A percentile compares a stretch with the other conserved stretches of the same genome.
Evolutionary conservation across 345 rosid species (phyloP).

Genomic region (Populus nigra): DNA sequence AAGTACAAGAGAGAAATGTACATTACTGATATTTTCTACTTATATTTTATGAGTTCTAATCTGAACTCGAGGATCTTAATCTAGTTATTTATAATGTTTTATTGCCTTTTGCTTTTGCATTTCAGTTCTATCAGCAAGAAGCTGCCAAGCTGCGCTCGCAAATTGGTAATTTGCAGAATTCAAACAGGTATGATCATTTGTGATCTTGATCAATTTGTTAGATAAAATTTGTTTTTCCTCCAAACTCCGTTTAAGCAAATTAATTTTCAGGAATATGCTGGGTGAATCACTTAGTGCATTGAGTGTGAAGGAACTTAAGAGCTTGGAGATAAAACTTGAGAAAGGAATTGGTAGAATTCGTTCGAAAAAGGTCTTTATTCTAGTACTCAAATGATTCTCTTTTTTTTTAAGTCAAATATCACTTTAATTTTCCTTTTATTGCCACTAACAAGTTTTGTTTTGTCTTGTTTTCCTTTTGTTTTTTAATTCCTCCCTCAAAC

Average conservation of each 20-base stretch:
- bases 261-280: conserved; percentile 59
- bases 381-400: not conserved
- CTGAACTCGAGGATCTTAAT: not conserved
- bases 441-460: conserved; percentile 5
- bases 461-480: not conserved
- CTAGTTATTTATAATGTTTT: not conserved
- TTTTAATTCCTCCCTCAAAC: not conserved
- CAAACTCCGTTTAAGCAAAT: not conserved
- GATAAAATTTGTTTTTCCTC: not conserved
- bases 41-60: not conserved
- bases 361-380: conserved; percentile 68
- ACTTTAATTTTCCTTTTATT: not conserved
- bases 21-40: not conserved
- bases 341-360: conserved; percentile 78
- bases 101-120: not conserved
- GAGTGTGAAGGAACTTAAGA: conserved; percentile 58
- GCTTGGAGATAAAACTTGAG: conserved; percentile 65
- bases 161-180: conserved; percentile 62
- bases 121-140: conserved; percentile 88
- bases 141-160: conserved; percentile 63
- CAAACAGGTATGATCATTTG: conserved; percentile 51
- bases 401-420: not conserved
- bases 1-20: not conserved
- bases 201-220: not conserved
- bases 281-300: conserved; percentile 65